Percentiles rank a stretch among this genome's conserved stretches.
phyloP scores from a whole-genome alignment of 352 stramenopile species.

The Thalassiosira sp. region DNA sequence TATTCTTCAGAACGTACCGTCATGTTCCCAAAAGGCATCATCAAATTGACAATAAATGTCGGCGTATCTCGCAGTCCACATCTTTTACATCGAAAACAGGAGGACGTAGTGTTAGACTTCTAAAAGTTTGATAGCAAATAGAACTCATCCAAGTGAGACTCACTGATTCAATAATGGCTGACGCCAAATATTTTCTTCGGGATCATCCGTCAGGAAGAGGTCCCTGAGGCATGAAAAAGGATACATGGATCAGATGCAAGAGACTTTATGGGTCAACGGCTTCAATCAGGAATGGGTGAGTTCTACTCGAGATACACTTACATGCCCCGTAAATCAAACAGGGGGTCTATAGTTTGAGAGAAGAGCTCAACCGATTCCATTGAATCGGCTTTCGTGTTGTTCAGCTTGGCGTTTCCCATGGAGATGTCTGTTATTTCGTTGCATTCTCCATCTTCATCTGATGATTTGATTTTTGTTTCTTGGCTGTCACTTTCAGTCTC shows the following conservation, averaged over 20 bases:
- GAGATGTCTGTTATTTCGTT: not conserved
- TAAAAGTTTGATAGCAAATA: not conserved
- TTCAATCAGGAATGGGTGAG: too few relatives aligned
- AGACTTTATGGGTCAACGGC: too few relatives aligned
- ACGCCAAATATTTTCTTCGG: constrained; percentile 46
- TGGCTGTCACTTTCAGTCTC: not conserved
- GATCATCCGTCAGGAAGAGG: constrained; percentile 53
- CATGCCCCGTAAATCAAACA: constrained; percentile 55
- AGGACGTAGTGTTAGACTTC: not conserved
- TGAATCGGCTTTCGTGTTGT: constrained; percentile 17
- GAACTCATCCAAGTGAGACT: constrained; percentile 1
- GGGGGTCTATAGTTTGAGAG: constrained; percentile 36
- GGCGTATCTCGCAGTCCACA: constrained; percentile 56
- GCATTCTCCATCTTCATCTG: not conserved
- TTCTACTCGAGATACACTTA: too few relatives aligned
- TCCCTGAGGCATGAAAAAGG: too few relatives aligned
- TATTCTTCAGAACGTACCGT: constrained; percentile 14
- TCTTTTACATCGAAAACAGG: constrained; percentile 4
- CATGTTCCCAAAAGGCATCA: constrained; percentile 62
- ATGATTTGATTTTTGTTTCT: not conserved
- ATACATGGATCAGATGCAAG: too few relatives aligned
- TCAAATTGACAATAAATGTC: constrained; percentile 58
- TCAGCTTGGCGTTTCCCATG: constrained; percentile 12
- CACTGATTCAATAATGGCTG: constrained; percentile 53
- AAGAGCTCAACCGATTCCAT: constrained; percentile 26